Conservation (phyloP, 768 basidiomycete genomes). For the Mycena vitilis region DNA sequence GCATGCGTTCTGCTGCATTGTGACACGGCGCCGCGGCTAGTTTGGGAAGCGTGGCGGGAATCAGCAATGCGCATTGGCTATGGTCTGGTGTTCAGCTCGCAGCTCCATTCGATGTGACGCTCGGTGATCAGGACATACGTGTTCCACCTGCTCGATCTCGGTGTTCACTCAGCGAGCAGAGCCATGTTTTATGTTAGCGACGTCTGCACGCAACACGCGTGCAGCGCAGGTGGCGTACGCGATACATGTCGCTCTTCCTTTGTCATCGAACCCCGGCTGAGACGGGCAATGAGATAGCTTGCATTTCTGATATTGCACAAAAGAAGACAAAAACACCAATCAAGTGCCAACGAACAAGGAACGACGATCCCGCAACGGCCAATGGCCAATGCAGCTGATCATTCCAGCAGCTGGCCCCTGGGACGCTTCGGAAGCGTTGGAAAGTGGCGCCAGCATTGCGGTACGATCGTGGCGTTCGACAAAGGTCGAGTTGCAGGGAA, state of each 20-base stretch:
- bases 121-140: background rate
- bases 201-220: conserved; percentile 6
- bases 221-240: background rate
- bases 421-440: too few species aligned
- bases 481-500: too few species aligned
- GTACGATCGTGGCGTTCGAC: too few species aligned
- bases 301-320: background rate
- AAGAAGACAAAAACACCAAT: too few species aligned
- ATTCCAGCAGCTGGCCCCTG: too few species aligned
- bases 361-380: too few species aligned
- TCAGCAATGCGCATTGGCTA: conserved; percentile 5
- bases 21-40: too few species aligned
- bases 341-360: too few species aligned
- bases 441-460: too few species aligned
- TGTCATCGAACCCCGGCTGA: background rate
- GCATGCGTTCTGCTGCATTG: too few species aligned
- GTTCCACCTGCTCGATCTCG: background rate
- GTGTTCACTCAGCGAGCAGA: background rate
- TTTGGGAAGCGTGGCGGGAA: too few species aligned
- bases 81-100: conserved; percentile 7
- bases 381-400: too few species aligned
- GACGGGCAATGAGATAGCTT: background rate
- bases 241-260: background rate
- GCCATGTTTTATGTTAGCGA: conserved; percentile 20
- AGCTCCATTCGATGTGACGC: conserved; percentile 7